Base-by-base conservation (phyloP, 768 basidiomycete genomes). In the Collybia nuda region DNA sequence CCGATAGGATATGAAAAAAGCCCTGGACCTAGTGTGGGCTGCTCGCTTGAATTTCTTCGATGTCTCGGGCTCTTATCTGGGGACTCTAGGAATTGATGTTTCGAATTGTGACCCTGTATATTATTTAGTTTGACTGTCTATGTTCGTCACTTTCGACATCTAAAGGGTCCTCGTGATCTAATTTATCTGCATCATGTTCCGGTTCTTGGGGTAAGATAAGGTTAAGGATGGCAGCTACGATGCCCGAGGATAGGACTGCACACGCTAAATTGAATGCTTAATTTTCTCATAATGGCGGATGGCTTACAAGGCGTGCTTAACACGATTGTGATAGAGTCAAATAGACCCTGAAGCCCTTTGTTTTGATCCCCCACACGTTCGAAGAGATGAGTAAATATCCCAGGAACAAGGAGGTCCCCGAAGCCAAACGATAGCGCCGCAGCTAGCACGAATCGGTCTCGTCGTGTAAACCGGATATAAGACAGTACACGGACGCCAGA, bases 251-350 rank as follows among this genome's bases (percentile, higher is more conserved):
- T 42, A 87, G 66, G 63, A 84, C 84, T 85, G 54, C 5, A 32
- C 7, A 21, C 41, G 12, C 39, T 8, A 22, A 29, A 50, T 36
- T n/a, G 22, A 39, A 29, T 22, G 11, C 29, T 6, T 24, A 26
- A 28, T 14, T 15, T 23, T 38, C 19, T 5, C 18, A 47, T 6
- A 23, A 23, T 49, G 53, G 11, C 42, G n/a, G n/a, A n/a, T 18
- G 40, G 63, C 86, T 74, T 64, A 90, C 90, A 93, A 32, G 90
- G 91, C 1, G 90, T 92, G 53, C 81, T 85, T 49, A 93, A 66
- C 32, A 93, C 69, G 59, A 93, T 93, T 26, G 86, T 85, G 53
- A 93, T 89, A 4, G 87, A 86, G 60, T 84, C 74, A 53, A 94
- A 80, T 41, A 93, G 70, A 0, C 90, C 88, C 53, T 77, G 68